A percentile compares a stretch with the other conserved stretches of the same genome.
These are phyloP conservation scores for Carex arenaria DNA, from an alignment of 202 grass and related monocot genomes.

Conservation along the genomic window DNA sequence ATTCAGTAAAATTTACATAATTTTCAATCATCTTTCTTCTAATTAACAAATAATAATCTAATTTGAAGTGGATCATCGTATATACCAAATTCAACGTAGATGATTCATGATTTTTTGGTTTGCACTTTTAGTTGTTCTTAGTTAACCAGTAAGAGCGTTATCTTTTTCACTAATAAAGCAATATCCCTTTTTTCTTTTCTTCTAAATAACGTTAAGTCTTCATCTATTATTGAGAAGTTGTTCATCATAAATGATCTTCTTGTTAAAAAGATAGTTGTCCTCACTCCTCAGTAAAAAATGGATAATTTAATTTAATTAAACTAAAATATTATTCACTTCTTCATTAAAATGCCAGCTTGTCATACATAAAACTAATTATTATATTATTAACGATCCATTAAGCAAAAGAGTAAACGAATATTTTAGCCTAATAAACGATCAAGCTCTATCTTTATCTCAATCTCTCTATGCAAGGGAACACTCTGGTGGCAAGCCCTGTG, in stretches of 20 bases:
- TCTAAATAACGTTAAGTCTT: too few relatives aligned
- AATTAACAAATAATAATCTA: neutral
- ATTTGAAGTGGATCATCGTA: neutral
- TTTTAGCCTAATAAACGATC: neutral
- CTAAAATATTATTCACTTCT: neutral
- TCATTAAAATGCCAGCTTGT: neutral
- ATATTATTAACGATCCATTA: neutral
- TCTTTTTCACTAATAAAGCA: too few relatives aligned
- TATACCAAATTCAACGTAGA: too few relatives aligned
- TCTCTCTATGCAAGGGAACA: constrained; percentile 18
- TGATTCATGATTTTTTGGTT: neutral
- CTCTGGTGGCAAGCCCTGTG: constrained; percentile 34
- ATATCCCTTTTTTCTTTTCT: too few relatives aligned
- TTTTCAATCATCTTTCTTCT: neutral
- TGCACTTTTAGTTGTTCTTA: neutral
- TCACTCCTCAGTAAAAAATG: neutral
- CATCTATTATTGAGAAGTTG: neutral
- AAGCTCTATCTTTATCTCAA: neutral
- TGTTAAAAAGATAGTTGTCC: neutral
- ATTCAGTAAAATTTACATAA: too few relatives aligned
- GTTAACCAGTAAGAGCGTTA: neutral
- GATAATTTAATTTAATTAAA: neutral
- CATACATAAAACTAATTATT: neutral
- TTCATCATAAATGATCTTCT: neutral
- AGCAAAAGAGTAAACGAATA: constrained; percentile 24